phyloP scores from a whole-genome alignment of 2,329 filamentous ascomycete genomes.

The Ascosphaera aggregata region DNA sequence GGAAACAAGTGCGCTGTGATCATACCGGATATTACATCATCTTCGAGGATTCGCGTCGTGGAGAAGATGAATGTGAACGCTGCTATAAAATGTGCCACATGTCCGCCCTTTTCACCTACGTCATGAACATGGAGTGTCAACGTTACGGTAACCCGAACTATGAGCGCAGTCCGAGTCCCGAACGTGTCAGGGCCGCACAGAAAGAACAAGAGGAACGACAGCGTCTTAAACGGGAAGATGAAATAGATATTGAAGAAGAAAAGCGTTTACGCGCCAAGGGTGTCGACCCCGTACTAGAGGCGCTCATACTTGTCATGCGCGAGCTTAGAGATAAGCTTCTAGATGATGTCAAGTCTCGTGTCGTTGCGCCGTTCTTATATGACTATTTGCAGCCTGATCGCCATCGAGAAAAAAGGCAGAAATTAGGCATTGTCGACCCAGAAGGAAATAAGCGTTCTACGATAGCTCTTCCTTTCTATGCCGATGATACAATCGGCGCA shows the following conservation, averaged over 20 bases:
- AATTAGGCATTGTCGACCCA: constrained; percentile 51
- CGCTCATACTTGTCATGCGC: constrained; percentile 50
- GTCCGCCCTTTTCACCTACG: constrained; percentile 73
- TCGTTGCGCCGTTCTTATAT: constrained; percentile 59
- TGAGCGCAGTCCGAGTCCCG: constrained; percentile 25
- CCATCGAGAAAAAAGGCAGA: constrained; percentile 55
- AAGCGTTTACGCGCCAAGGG: constrained; percentile 70
- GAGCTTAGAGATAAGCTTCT: constrained; percentile 76
- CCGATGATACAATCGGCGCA: constrained; percentile 39
- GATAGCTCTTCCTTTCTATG: constrained; percentile 6
- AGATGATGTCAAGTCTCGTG: constrained; percentile 66
- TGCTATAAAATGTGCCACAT: constrained; percentile 62
- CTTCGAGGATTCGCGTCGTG: constrained; percentile 58
- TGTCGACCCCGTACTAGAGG: constrained; percentile 74
- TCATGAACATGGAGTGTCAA: constrained; percentile 74
- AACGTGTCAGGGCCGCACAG: constrained; percentile 21
- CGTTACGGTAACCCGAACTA: constrained; percentile 42
- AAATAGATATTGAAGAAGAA: constrained; percentile 68
- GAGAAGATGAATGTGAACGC: constrained; percentile 56
- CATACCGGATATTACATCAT: constrained; percentile 72
- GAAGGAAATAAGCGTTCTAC: constrained; percentile 29
- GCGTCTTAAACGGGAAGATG: constrained; percentile 46
- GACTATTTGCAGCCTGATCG: constrained; percentile 63
- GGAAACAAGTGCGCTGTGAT: constrained; percentile 65
- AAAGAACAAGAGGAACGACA: constrained; percentile 42